Base-by-base conservation (phyloP, 2,329 filamentous ascomycete genomes). In the Xylariaceae sp. region DNA sequence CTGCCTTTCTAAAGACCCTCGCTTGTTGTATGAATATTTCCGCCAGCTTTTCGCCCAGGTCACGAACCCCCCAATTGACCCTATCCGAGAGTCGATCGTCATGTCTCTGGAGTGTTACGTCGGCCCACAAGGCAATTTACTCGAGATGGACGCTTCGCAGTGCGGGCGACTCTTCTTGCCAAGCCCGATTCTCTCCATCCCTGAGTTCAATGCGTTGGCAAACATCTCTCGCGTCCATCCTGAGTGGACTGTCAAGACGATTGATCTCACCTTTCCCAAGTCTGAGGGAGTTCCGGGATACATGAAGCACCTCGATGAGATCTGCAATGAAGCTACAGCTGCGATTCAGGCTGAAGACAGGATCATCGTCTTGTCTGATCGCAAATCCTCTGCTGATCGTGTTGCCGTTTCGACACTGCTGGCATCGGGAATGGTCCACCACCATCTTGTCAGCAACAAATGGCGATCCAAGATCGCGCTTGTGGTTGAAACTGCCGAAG, bases 51-150 rank as follows among this genome's bases (percentile, higher is more conserved):
- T 97, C 67, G 92, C 92, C 8, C 92, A 97, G 72, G 92, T 97
- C 66, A 97, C 92, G 51, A 97, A 97, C 69, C 92, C 92, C 56
- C 92, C 92, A 12, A 97, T 97, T 62, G 92, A 97, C 63, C 92
- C 92, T 23, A 97, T 97, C 59, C 81, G 92, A 68, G 92, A 97
- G 76, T 92, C 91, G 22, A 93, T 96, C 61, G 92, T 97, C 68
- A 97, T 97, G 92, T 96, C 92, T 45, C 73, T 97, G 33, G 91
- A 95, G 65, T 94, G 92, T 61, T 97, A 96, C 64, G 88, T 97
- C 57, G 92, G 92, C 39, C 92, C 92, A 37, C 92, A 97, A 69
- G 92, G 92, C 48, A 97, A 97, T 65, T 73, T 97, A 47, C 76
- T 96, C 22, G 91, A 95, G 70, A 96, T 97, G 87, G 85, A 95